These are phyloP conservation scores for Kodamaea anthophila DNA, from an alignment of 1,139 yeast genomes.

Conservation along the genomic window DNA sequence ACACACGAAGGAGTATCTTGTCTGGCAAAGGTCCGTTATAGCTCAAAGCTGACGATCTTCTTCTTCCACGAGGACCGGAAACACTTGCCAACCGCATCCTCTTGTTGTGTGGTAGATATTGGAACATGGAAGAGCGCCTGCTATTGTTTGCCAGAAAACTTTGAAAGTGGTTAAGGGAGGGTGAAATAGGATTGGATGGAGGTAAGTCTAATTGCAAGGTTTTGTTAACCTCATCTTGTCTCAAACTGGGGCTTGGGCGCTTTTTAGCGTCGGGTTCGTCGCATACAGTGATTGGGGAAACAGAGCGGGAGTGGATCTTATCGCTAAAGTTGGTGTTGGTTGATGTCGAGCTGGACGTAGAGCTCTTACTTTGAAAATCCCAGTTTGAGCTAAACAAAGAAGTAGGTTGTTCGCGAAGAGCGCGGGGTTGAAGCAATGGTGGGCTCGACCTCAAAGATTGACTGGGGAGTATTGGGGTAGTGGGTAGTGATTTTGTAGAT, in stretches of 20 bases:
- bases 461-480: conserved; percentile 3
- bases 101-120: conserved; percentile 49
- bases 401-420: conserved; percentile 5
- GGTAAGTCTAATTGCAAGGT: conserved; percentile 19
- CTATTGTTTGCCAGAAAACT: conserved; percentile 9
- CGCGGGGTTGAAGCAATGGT: conserved; percentile 9
- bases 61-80: conserved; percentile 30
- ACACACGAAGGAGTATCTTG: conserved; percentile 45
- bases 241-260: conserved; percentile 9
- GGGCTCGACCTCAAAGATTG: conserved; percentile 1
- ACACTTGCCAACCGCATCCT: conserved; percentile 41
- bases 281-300: conserved; percentile 18
- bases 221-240: conserved; percentile 5
- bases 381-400: conserved; percentile 12
- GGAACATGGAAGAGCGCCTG: conserved; percentile 20
- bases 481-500: conserved; percentile 2
- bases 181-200: conserved; percentile 29
- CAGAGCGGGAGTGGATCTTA: conserved; percentile 15
- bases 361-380: conserved; percentile 9
- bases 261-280: conserved; percentile 9
- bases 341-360: conserved; percentile 4
- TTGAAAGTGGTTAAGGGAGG: conserved; percentile 28
- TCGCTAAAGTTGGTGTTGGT: conserved; percentile 6
- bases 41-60: conserved; percentile 52
- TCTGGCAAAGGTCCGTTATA: conserved; percentile 55